A percentile compares a stretch with the other conserved stretches of the same genome.
Evolutionary conservation across 2,329 filamentous ascomycete genomes (phyloP).

Genomic region (Botrytis deweyae): DNA sequence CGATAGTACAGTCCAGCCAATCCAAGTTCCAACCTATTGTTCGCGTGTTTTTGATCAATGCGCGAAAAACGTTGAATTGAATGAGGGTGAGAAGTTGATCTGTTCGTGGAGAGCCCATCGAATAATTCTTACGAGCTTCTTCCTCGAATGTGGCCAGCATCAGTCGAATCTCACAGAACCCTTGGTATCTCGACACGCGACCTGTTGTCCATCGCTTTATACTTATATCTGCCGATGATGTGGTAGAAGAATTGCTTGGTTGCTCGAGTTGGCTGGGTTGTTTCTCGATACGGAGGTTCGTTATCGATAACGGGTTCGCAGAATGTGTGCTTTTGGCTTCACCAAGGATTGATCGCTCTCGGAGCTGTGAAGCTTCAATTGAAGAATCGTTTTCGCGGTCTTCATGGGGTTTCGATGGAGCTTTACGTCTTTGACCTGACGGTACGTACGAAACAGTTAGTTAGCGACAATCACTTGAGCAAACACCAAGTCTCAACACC

Average conservation of each 20-base stretch:
- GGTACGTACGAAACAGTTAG: not conserved
- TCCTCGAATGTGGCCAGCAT: not conserved
- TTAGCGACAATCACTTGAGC: constrained; percentile 13
- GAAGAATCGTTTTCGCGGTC: not conserved
- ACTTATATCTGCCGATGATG: not conserved
- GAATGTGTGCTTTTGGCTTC: not conserved
- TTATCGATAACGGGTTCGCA: not conserved
- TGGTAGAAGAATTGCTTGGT: not conserved
- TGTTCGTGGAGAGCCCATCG: not conserved
- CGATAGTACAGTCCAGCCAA: constrained; percentile 36
- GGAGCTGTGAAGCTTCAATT: not conserved
- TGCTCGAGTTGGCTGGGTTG: not conserved
- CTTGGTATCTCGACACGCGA: not conserved
- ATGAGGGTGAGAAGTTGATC: constrained; percentile 12
- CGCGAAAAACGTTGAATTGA: constrained; percentile 44
- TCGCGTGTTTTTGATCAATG: constrained; percentile 41
- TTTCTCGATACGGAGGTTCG: no score
- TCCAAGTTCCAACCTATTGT: not conserved
- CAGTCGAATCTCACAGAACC: not conserved
- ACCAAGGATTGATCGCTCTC: not conserved
- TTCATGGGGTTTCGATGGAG: not conserved
- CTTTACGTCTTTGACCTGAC: constrained; percentile 4
- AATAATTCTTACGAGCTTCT: not conserved
- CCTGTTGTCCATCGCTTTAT: constrained; percentile 2
- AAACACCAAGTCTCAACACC: not conserved